A percentile compares a stretch with the other conserved stretches of the same genome.
Conservation (phyloP, 805 yeast species). For the Kodamaea sagamina region DNA sequence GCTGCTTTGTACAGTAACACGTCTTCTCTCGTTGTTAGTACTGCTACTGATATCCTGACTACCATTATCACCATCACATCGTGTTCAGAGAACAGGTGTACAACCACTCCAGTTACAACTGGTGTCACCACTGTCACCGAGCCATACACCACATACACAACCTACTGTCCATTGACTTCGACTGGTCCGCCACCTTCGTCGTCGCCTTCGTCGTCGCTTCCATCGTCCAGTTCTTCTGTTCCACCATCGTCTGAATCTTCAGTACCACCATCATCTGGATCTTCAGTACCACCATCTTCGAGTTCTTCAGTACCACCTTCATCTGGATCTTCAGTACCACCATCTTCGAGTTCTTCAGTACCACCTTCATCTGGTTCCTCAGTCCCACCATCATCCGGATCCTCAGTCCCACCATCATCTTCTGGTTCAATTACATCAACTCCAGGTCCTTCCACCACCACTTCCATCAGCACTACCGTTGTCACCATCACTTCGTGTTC, state of each 20-base stretch:
- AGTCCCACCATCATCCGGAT: background rate
- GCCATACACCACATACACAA: slow-evolving; percentile 40
- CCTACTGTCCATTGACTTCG: slow-evolving; percentile 26
- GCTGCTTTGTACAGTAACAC: slow-evolving; percentile 21
- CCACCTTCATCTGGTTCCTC: background rate
- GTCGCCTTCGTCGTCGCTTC: slow-evolving; percentile 21
- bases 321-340: slow-evolving; percentile 7
- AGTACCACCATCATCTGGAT: background rate
- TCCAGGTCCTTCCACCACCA: slow-evolving; percentile 19
- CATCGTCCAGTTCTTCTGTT: slow-evolving; percentile 12
- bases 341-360: slow-evolving; percentile 13
- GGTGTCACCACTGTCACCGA: slow-evolving; percentile 36
- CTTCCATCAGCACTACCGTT: slow-evolving; percentile 22
- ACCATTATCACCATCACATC: slow-evolving; percentile 30
- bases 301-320: background rate
- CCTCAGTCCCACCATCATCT: slow-evolving; percentile 6
- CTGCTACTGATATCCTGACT: slow-evolving; percentile 16
- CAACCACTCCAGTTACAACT: slow-evolving; percentile 19
- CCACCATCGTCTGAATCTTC: background rate
- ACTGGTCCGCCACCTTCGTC: slow-evolving; percentile 5
- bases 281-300: slow-evolving; percentile 7
- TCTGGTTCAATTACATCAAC: slow-evolving; percentile 38
- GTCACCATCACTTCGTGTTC: slow-evolving; percentile 31
- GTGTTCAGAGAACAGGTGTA: slow-evolving; percentile 29
- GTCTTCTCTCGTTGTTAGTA: background rate